phyloP scores from a whole-genome alignment of 73 alveolate genomes.

The Stentor roeselii region DNA sequence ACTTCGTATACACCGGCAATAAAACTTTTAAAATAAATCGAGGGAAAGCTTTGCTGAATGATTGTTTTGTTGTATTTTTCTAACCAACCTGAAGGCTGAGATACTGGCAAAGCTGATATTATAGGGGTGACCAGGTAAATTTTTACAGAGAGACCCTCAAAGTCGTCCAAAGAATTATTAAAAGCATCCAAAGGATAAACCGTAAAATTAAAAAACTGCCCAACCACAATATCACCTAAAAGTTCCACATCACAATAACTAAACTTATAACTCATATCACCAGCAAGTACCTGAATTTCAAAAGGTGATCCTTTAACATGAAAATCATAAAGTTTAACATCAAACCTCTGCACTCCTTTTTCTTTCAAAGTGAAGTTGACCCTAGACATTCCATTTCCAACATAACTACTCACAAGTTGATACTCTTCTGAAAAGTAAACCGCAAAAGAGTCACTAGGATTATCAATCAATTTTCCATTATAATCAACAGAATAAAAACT shows the following conservation, averaged over 20 bases:
- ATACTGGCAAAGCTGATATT: neutral
- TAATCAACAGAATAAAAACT: neutral
- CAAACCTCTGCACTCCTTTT: conserved; percentile 42
- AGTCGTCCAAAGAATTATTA: neutral
- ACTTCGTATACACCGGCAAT: neutral
- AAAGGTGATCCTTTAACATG: conserved; percentile 48
- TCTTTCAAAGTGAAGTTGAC: neutral
- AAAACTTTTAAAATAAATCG: neutral
- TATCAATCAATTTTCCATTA: neutral
- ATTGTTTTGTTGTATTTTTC: neutral
- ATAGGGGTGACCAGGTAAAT: neutral
- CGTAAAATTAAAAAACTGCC: neutral
- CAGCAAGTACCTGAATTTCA: conserved; percentile 21
- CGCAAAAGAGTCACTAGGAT: neutral
- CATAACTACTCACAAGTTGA: neutral
- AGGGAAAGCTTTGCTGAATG: neutral
- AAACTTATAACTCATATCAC: neutral
- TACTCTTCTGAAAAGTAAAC: neutral
- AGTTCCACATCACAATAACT: neutral
- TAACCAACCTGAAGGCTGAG: neutral
- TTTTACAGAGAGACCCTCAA: neutral
- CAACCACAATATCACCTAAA: neutral
- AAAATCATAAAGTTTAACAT: conserved; percentile 44
- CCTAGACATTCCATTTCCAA: neutral
- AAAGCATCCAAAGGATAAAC: neutral